Percentiles rank a stretch among this genome's conserved stretches.
Evolutionary conservation across 1,284 basidiomycete genomes (phyloP).

Genomic region (Kwoniella shivajii): DNA sequence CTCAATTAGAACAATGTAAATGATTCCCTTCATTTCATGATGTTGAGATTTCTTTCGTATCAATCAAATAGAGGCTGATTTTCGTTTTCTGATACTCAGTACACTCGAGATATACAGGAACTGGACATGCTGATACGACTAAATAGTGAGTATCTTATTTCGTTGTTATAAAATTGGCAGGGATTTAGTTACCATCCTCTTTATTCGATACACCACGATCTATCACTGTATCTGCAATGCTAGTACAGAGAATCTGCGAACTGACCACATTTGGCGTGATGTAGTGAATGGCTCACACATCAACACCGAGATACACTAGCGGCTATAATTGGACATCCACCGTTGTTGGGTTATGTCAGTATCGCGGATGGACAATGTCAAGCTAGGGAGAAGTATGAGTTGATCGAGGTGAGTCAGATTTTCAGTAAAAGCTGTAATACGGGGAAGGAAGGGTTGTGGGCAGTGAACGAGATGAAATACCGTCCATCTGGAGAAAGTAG

Average conservation of each 20-base stretch:
- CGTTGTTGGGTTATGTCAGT: slow-evolving; percentile 80
- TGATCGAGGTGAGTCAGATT: slow-evolving; percentile 75
- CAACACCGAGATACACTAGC: slow-evolving; percentile 94
- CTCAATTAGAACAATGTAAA: slow-evolving; percentile 87
- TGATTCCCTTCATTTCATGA: slow-evolving; percentile 22
- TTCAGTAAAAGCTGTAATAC: too few species aligned
- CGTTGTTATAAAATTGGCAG: neutral
- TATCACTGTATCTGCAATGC: slow-evolving; percentile 1
- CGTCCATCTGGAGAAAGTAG: neutral
- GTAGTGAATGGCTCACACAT: slow-evolving; percentile 96
- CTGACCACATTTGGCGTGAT: too few species aligned
- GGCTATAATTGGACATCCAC: slow-evolving; percentile 87
- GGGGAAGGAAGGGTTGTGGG: neutral
- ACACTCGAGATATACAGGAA: slow-evolving; percentile 94
- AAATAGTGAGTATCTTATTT: slow-evolving; percentile 70
- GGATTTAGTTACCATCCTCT: neutral
- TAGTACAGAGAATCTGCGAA: too few species aligned
- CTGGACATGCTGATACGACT: slow-evolving; percentile 88
- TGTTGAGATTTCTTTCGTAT: neutral
- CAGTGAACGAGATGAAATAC: neutral
- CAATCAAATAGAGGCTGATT: neutral
- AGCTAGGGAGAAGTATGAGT: slow-evolving; percentile 89
- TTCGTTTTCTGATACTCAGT: slow-evolving; percentile 59
- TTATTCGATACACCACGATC: slow-evolving; percentile 10
- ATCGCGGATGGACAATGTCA: slow-evolving; percentile 91